Conservation (phyloP, 2,329 filamentous ascomycete species). For the Phialemoniopsis sp. region DNA sequence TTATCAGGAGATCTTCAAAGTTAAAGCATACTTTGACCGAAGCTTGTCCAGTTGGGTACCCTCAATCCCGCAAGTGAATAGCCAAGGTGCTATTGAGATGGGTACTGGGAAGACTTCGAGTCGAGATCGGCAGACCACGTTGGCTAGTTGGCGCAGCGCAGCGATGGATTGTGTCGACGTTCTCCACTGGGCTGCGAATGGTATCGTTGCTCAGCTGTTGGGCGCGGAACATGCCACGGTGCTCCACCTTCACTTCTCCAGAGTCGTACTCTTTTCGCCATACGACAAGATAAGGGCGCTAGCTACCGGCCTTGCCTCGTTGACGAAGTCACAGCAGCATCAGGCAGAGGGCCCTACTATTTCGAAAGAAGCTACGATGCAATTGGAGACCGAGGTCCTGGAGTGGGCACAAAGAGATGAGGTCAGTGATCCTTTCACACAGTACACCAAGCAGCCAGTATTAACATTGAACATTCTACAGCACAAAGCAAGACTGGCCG, state of each 20-base stretch:
- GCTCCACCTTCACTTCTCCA: constrained; percentile 49
- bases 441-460: background rate
- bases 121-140: constrained; percentile 3
- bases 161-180: constrained; percentile 46
- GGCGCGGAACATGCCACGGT: constrained; percentile 52
- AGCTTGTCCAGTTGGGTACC: constrained; percentile 12
- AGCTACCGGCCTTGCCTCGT: constrained; percentile 24
- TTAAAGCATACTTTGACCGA: constrained; percentile 8
- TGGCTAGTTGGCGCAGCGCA: constrained; percentile 34
- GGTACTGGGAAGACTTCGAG: too few species aligned
- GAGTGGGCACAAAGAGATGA: constrained; percentile 26
- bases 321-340: constrained; percentile 11
- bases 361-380: background rate
- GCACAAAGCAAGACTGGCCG: constrained; percentile 38
- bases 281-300: constrained; percentile 38
- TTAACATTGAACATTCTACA: constrained; percentile 16
- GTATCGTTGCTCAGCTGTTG: constrained; percentile 38
- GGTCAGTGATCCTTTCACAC: constrained; percentile 9
- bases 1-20: constrained; percentile 4
- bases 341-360: constrained; percentile 7
- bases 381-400: constrained; percentile 20
- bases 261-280: constrained; percentile 46
- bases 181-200: constrained; percentile 54
- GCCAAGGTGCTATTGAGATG: constrained; percentile 3
- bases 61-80: constrained; percentile 10